Percentiles rank a stretch among this genome's conserved stretches.
phyloP scores from a whole-genome alignment of 306 rosid genomes.

The Dalbergia oliveri region DNA sequence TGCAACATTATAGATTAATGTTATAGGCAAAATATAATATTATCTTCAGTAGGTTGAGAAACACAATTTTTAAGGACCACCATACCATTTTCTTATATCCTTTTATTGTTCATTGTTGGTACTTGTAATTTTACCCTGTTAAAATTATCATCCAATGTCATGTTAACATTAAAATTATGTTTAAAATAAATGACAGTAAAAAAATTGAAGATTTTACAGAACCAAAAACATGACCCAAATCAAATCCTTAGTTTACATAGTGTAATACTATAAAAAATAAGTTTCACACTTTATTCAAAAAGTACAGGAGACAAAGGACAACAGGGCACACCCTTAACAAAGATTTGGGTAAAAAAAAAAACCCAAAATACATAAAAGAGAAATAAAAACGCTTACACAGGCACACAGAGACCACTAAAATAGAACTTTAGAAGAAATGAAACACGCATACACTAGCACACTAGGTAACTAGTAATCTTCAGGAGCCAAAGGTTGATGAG shows the following conservation, averaged over 20 bases:
- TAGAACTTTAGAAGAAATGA: not conserved
- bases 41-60: not conserved
- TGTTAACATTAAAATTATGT: too few relatives aligned
- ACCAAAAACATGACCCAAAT: not conserved
- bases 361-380: conserved; percentile 26
- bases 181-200: not conserved
- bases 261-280: conserved; percentile 25
- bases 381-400: conserved; percentile 21
- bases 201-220: not conserved
- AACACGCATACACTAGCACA: conserved; percentile 19
- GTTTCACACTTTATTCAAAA: conserved; percentile 59
- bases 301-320: conserved; percentile 34
- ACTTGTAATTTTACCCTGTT: too few relatives aligned
- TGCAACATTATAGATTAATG: not conserved
- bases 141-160: too few relatives aligned
- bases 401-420: not conserved
- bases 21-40: too few relatives aligned
- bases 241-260: not conserved
- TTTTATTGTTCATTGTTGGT: not conserved
- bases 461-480: conserved; percentile 74
- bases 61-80: not conserved
- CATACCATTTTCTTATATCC: not conserved
- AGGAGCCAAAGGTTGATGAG: conserved; percentile 93
- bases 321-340: conserved; percentile 36
- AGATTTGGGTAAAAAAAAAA: not conserved